A percentile compares a stretch with the other conserved stretches of the same genome.
Evolutionary conservation across 768 basidiomycete genomes (phyloP).

Genomic region (Russula foetens): DNA sequence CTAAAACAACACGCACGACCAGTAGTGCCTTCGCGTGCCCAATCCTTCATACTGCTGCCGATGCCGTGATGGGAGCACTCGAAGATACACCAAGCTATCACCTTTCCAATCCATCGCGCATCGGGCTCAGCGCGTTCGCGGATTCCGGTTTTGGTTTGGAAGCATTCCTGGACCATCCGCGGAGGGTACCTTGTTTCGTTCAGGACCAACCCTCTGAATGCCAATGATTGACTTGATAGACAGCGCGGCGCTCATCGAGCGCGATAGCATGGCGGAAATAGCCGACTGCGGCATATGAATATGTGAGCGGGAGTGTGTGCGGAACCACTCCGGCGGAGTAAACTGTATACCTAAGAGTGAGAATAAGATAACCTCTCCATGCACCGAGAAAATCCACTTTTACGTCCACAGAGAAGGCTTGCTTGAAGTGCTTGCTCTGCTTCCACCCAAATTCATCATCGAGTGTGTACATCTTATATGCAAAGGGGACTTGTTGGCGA

Average conservation of each 20-base stretch:
- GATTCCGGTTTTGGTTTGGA: constrained; percentile 41
- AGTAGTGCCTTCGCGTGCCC: too few species aligned
- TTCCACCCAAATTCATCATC: constrained; percentile 51
- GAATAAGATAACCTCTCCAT: too few species aligned
- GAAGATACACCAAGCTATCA: background rate
- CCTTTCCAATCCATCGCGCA: background rate
- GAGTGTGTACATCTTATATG: constrained; percentile 62
- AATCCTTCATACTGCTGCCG: background rate
- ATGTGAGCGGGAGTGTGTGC: constrained; percentile 55
- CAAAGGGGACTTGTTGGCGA: constrained; percentile 70
- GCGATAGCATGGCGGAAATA: constrained; percentile 64
- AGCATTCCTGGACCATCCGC: constrained; percentile 38
- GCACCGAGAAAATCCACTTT: constrained; percentile 67
- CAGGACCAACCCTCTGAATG: constrained; percentile 38
- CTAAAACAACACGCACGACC: background rate
- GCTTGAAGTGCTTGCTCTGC: constrained; percentile 61
- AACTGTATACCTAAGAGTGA: constrained; percentile 77
- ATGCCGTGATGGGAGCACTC: background rate
- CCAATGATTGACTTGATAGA: constrained; percentile 34
- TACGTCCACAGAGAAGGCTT: constrained; percentile 64
- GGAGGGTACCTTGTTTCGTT: constrained; percentile 36
- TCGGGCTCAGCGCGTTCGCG: background rate
- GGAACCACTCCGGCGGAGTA: constrained; percentile 58
- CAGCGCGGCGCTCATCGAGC: constrained; percentile 58
- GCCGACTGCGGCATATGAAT: constrained; percentile 48